phyloP scores from a whole-genome alignment of 148 eudicot genomes.

The Rhododendron molle region DNA sequence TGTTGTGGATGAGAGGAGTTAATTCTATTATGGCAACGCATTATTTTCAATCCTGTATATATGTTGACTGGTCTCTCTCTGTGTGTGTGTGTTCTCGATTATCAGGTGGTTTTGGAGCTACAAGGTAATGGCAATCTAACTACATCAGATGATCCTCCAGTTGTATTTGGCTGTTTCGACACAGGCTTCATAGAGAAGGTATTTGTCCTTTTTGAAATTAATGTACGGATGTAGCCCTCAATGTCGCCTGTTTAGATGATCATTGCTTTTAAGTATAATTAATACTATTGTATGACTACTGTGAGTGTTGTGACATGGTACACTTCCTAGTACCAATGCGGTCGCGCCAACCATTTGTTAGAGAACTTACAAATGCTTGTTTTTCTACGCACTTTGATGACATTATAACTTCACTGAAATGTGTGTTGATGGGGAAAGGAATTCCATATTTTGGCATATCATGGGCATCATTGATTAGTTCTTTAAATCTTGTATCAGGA shows the following conservation, averaged over 20 bases:
- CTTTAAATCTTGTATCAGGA: not conserved
- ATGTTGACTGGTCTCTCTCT: not conserved
- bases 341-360: not conserved
- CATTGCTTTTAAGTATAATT: not conserved
- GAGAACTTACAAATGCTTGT: not conserved
- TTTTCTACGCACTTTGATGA: not conserved
- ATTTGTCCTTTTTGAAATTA: not conserved
- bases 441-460: not conserved
- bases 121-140: conserved; percentile 68
- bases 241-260: not conserved
- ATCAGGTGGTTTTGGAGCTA: conserved; percentile 78
- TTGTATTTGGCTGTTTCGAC: conserved; percentile 72
- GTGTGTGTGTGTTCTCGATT: not conserved
- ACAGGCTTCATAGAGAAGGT: conserved; percentile 70
- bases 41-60: not conserved
- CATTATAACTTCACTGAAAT: not conserved
- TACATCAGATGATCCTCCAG: conserved; percentile 88
- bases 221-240: not conserved
- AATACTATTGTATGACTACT: not conserved
- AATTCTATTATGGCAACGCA: not conserved
- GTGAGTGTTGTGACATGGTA: not conserved
- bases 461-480: not conserved
- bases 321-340: not conserved
- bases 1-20: not conserved
- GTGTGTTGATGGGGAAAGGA: not conserved